Evolutionary conservation across 2,329 filamentous ascomycete genomes (phyloP), one percentile per base, ranked within the genome.

Genomic region (Periconia digitata): DNA sequence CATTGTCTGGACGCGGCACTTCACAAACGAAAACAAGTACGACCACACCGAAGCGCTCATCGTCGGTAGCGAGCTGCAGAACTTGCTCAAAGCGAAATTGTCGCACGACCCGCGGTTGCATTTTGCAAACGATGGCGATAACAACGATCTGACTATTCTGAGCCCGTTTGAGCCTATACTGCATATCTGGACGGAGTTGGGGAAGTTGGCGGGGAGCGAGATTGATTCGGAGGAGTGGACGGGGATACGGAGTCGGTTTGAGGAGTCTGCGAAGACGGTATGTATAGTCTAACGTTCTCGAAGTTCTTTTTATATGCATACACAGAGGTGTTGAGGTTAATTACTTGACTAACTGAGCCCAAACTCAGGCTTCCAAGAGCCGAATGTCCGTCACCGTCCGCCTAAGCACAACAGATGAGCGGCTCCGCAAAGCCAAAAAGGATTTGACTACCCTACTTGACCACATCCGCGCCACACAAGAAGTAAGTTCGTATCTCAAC

Each of bases 121-220:
- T 17, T 47, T 52, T 17, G 24, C 37, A 4, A 18, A 27, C 1
- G 43, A 52, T n/a, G 41, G 42, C 18, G 42, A 29, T 12, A 42
- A 38, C 8, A 50, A 46, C 17, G 41, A 50, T 8, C 20, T 52
- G 10, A 38, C 44, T 2, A 16, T 55, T 2, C 35, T 20, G 6
- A 50, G 52, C 27, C 49, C 52, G 18, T 55, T 55, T 22, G 50
- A 50, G 20, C 47, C 53, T 16, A 27, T 55, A n/a, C n/a, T 55
- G 8, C 53, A 50, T 20, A 44, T 24, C 12, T 52, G 52, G 46
- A 20, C 21, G 2, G 21, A 39, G 22, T 24, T 52, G 8, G 34
- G 50, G 36, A 21, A 42, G n/a, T 18, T 52, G 12, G 24, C 21
- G 3, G 34, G 29, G 24, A n/a, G 16, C 27, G 39, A 43, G 6